A percentile compares a stretch with the other conserved stretches of the same genome.
Conservation (phyloP, 2,329 filamentous ascomycete species). For the Chaetomium sp. region DNA sequence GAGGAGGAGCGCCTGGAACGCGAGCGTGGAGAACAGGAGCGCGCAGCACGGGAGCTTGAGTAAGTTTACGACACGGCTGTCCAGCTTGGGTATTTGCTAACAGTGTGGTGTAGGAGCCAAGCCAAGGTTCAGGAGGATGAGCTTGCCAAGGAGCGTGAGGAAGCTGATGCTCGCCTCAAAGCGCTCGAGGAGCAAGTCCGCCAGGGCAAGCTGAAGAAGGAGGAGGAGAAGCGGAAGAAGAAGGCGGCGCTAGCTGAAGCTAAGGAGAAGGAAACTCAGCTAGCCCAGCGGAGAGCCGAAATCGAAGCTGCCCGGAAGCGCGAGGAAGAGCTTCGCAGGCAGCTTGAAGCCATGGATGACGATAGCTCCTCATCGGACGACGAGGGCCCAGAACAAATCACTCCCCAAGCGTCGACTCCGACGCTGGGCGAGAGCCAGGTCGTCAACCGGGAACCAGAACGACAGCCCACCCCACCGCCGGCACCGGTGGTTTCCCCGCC, state of each 20-base stretch:
- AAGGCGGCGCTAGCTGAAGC: conserved; percentile 85
- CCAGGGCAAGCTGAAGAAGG: conserved; percentile 91
- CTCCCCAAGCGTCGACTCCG: conserved; percentile 62
- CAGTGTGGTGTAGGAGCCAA: conserved; percentile 60
- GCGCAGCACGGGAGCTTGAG: conserved; percentile 76
- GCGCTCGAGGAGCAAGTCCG: conserved; percentile 92
- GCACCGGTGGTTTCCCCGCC: conserved; percentile 50
- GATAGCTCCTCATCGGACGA: conserved; percentile 80
- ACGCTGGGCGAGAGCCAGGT: conserved; percentile 55
- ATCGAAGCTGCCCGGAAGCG: conserved; percentile 88
- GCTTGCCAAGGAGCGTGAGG: conserved; percentile 75
- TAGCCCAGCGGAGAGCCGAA: conserved; percentile 84
- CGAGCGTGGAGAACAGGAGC: conserved; percentile 75
- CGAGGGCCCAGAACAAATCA: conserved; percentile 72
- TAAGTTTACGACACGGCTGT: conserved; percentile 57
- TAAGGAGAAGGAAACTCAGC: conserved; percentile 82
- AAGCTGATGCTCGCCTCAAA: conserved; percentile 78
- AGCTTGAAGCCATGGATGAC: conserved; percentile 75
- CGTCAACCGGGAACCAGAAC: conserved; percentile 58
- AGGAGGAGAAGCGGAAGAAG: conserved; percentile 91
- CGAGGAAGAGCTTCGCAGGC: conserved; percentile 84
- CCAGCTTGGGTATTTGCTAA: conserved; percentile 34
- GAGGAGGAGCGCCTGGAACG: conserved; percentile 68
- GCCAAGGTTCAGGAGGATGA: conserved; percentile 78
- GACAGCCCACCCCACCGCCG: conserved; percentile 52